Percentiles rank a stretch among this genome's conserved stretches.
Evolutionary conservation across 768 basidiomycete genomes (phyloP).

Genomic region (Amanita inopinata): DNA sequence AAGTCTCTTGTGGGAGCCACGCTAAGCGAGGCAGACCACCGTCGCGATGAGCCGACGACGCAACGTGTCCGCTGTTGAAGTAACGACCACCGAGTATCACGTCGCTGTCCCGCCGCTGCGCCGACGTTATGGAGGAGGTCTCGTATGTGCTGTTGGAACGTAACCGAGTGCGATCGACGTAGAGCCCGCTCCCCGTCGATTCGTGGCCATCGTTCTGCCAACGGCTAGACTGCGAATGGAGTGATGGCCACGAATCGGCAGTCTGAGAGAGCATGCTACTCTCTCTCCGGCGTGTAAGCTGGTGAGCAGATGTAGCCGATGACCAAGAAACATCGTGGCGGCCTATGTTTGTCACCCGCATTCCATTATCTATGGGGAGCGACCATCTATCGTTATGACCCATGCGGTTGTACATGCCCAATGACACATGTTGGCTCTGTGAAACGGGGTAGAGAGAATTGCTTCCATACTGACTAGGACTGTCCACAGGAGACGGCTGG

Average conservation of each 20-base stretch:
- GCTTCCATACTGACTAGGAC: conserved; percentile 22
- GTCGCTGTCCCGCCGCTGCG: conserved; percentile 22
- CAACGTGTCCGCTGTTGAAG: conserved; percentile 7
- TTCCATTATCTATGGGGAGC: conserved; percentile 19
- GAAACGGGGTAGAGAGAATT: conserved; percentile 23
- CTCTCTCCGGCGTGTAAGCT: conserved; percentile 23
- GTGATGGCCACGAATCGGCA: conserved; percentile 27
- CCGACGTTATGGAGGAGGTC: conserved; percentile 13
- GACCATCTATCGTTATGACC: conserved; percentile 22
- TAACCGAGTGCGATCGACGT: conserved; percentile 26
- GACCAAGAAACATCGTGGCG: conserved; percentile 16
- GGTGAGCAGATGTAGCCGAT: conserved; percentile 14
- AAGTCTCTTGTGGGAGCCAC: conserved; percentile 28
- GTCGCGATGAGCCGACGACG: conserved; percentile 20
- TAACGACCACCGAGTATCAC: conserved; percentile 20
- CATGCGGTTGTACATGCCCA: conserved; percentile 20
- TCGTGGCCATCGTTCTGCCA: conserved; percentile 30
- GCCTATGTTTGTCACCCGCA: conserved; percentile 13
- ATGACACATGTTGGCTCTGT: conserved; percentile 15
- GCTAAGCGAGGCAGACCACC: conserved; percentile 25
- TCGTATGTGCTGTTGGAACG: conserved; percentile 31
- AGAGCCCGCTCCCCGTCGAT: conserved; percentile 18
- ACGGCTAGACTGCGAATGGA: conserved; percentile 26
- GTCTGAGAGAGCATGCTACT: conserved; percentile 16
- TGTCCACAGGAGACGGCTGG: conserved; percentile 27